A percentile compares a stretch with the other conserved stretches of the same genome.
Evolutionary conservation across 176 grass and related monocot genomes (phyloP).

Genomic region (Triticum aestivum): DNA sequence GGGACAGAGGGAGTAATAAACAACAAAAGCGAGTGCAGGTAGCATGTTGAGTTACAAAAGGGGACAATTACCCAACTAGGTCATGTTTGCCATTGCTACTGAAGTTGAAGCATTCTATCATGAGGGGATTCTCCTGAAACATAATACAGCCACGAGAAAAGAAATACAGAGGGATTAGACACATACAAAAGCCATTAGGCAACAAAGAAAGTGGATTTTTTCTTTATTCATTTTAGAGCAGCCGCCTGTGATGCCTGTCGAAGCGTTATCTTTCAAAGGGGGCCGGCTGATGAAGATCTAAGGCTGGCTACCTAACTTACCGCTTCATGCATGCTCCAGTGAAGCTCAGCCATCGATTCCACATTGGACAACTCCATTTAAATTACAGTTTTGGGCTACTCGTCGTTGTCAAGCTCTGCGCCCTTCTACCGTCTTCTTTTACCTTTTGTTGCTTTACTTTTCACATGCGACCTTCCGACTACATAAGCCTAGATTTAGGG

Average conservation of each 20-base stretch:
- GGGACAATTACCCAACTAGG: slow-evolving; percentile 85
- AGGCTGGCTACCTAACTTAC: background rate
- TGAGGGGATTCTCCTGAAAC: slow-evolving; percentile 92
- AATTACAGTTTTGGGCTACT: background rate
- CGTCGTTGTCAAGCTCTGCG: background rate
- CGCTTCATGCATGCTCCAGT: background rate
- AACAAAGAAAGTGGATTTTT: slow-evolving; percentile 1
- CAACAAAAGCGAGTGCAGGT: background rate
- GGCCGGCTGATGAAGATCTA: background rate
- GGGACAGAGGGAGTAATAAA: background rate
- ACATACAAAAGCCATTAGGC: slow-evolving; percentile 24
- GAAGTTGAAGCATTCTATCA: slow-evolving; percentile 97
- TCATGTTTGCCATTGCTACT: slow-evolving; percentile 91
- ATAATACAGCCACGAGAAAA: slow-evolving; percentile 25
- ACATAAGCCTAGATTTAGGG: background rate
- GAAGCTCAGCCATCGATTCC: background rate
- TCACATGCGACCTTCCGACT: background rate
- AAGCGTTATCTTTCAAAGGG: background rate
- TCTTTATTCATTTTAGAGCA: background rate
- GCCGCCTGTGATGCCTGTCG: background rate
- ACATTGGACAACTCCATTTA: background rate
- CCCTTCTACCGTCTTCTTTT: background rate
- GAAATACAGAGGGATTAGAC: slow-evolving; percentile 4
- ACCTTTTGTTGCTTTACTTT: background rate
- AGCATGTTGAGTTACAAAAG: slow-evolving; percentile 7